Base-by-base conservation (phyloP, 1,284 basidiomycete species). In the Papiliotrema terrestris region DNA sequence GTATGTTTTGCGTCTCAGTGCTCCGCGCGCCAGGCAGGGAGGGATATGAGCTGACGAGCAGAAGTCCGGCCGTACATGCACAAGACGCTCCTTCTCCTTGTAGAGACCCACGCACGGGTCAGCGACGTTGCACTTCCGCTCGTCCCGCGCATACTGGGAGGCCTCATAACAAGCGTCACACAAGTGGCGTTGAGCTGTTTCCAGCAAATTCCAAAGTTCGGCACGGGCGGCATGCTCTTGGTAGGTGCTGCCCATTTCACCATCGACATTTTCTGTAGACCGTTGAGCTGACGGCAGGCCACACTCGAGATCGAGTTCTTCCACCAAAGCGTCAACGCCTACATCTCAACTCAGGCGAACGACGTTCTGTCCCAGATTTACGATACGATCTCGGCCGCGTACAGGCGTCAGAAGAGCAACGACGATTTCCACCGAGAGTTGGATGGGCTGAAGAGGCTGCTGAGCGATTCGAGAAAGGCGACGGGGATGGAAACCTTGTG, bases 221-320 rank as follows among this genome's bases (percentile, higher is more conserved):
- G 95, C 17, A 96, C 96, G 85, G 96, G 96, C 45, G 96, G 96
- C 13, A 98, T 98, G 96, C 82, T 99, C 35, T 85, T 90, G 57
- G 91, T 93, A 72, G 61, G 86, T 82, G 11, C 11, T 32, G 29
- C 6, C 29, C 11, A 11, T 37, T 19, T 22, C 35, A n/a, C n/a
- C 6, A 32, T 11, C 11, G 29, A 32, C 29, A 32, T 6, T 32
- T 5, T 11, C 29, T 11, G 29, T 32, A 5, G 5, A 11, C 29
- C 11, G 5, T 32, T 11, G 6, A 32, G 29, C 29, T 55, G 45
- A 54, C 49, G 48, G 47, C 69, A 96, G 88, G 95, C 96, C 2
- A 98, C 96, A 2, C 84, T 99, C 29, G 96, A 98, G 77, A 97
- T 98, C 65, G 96, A 98, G 77, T 98, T 98, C 78, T 85, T 98